A percentile compares a stretch with the other conserved stretches of the same genome.
Evolutionary conservation across 768 basidiomycete species (phyloP).

Genomic region (Suillus lakei): DNA sequence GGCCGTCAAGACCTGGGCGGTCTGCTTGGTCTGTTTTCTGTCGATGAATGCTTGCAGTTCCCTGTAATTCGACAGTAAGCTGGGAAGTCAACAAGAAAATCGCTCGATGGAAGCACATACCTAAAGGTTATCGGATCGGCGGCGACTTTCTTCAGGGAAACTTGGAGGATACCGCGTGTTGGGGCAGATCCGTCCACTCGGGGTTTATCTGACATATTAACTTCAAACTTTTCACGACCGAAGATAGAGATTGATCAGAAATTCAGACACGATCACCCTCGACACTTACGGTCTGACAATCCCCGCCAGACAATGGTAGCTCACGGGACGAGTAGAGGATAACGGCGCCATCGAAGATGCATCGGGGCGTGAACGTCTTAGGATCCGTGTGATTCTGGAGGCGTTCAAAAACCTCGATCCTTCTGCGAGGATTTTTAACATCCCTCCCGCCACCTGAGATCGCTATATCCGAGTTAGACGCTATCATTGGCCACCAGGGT

Average conservation of each 20-base stretch:
- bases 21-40: constrained; percentile 28
- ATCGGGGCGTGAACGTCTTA: constrained; percentile 42
- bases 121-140: constrained; percentile 40
- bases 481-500: background rate
- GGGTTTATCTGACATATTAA: constrained; percentile 35
- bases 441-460: constrained; percentile 14
- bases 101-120: constrained; percentile 28
- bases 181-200: constrained; percentile 14
- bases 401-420: constrained; percentile 34
- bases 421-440: constrained; percentile 18
- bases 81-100: background rate
- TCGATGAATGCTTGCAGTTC: constrained; percentile 31
- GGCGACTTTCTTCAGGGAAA: constrained; percentile 43
- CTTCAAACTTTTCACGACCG: constrained; percentile 35
- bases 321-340: constrained; percentile 44
- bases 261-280: background rate
- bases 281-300: constrained; percentile 34
- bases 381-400: constrained; percentile 45
- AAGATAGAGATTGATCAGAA: background rate
- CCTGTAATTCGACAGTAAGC: constrained; percentile 14
- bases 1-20: constrained; percentile 38
- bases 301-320: constrained; percentile 35
- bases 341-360: constrained; percentile 50
- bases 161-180: constrained; percentile 32
- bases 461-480: constrained; percentile 18